Evolutionary conservation across 495 filamentous ascomycete species (phyloP).

Genomic region (Parathielavia hyrcaniae): DNA sequence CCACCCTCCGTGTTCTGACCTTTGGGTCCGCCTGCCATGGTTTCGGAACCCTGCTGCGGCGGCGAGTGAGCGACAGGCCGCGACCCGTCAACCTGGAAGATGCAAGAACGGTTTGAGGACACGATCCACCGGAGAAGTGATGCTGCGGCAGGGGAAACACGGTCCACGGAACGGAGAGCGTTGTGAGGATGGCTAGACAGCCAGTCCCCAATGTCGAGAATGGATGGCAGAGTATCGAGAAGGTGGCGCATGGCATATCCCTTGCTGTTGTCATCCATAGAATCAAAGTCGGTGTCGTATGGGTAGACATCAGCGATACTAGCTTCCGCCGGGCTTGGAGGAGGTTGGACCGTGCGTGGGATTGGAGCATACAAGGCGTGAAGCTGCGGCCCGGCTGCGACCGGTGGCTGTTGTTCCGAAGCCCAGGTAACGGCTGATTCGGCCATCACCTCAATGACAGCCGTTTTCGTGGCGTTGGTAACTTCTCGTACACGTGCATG

Average conservation of each 20-base stretch:
- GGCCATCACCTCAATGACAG: slow-evolving; percentile 11
- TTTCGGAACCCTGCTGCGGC: not conserved
- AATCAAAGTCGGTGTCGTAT: slow-evolving; percentile 34
- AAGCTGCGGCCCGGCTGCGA: not conserved
- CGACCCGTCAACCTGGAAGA: slow-evolving; percentile 50
- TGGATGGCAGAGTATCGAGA: slow-evolving; percentile 61
- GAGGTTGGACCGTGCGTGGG: not conserved
- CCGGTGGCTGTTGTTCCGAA: not conserved
- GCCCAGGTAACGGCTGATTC: not conserved
- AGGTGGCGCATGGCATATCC: slow-evolving; percentile 50
- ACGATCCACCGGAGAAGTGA: slow-evolving; percentile 82
- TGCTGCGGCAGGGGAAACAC: slow-evolving; percentile 60
- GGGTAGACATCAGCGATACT: slow-evolving; percentile 44
- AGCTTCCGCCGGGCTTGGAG: not conserved
- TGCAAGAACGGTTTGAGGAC: slow-evolving; percentile 82
- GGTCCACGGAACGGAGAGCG: slow-evolving; percentile 53
- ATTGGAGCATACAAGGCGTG: not conserved
- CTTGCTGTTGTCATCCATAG: slow-evolving; percentile 40
- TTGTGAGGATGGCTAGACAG: slow-evolving; percentile 41
- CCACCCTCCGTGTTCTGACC: not conserved
- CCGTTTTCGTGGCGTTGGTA: not conserved
- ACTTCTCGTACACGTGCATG: slow-evolving; percentile 9
- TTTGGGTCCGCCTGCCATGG: not conserved
- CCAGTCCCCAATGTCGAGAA: slow-evolving; percentile 57
- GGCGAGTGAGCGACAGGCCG: not conserved